Percentiles rank a stretch among this genome's conserved stretches.
These are phyloP conservation scores for Pythium folliculosum DNA, from an alignment of 352 stramenopile genomes.

Conservation along the genomic window DNA sequence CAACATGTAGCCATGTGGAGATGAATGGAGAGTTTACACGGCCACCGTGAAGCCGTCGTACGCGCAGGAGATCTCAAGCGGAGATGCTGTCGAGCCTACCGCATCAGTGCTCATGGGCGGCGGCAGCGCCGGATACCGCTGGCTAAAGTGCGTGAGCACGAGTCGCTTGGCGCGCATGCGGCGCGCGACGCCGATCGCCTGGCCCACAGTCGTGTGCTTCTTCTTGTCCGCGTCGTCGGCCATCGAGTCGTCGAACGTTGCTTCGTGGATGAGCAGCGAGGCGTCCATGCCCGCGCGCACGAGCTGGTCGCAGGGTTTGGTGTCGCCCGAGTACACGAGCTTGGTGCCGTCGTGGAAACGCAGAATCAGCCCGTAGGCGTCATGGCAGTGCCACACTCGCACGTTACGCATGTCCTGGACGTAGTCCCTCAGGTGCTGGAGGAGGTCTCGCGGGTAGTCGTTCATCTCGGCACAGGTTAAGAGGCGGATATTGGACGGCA, in stretches of 20 bases:
- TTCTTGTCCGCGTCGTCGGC: slow-evolving; percentile 92
- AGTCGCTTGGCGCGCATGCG: slow-evolving; percentile 78
- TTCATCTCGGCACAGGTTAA: slow-evolving; percentile 62
- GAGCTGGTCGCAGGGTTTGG: slow-evolving; percentile 84
- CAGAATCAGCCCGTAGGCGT: slow-evolving; percentile 76
- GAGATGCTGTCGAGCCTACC: background rate
- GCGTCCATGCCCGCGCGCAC: slow-evolving; percentile 51
- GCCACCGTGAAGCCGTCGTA: slow-evolving; percentile 39
- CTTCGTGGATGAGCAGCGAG: slow-evolving; percentile 95
- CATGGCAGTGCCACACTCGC: slow-evolving; percentile 79
- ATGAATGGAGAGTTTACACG: background rate
- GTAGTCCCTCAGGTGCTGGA: slow-evolving; percentile 35
- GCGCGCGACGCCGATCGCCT: slow-evolving; percentile 87
- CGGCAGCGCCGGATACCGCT: slow-evolving; percentile 67
- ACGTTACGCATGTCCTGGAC: slow-evolving; percentile 55
- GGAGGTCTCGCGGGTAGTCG: slow-evolving; percentile 33
- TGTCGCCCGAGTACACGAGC: slow-evolving; percentile 94
- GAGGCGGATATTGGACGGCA: slow-evolving; percentile 35
- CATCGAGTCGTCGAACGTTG: slow-evolving; percentile 97
- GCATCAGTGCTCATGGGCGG: slow-evolving; percentile 28
- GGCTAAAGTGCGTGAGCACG: slow-evolving; percentile 96
- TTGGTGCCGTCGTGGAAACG: slow-evolving; percentile 48
- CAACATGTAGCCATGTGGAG: slow-evolving; percentile 26
- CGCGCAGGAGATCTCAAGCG: slow-evolving; percentile 33
- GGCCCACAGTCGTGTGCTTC: slow-evolving; percentile 92